Base-by-base conservation (phyloP, 2,329 filamentous ascomycete species). In the Mollisia scopiformis region DNA sequence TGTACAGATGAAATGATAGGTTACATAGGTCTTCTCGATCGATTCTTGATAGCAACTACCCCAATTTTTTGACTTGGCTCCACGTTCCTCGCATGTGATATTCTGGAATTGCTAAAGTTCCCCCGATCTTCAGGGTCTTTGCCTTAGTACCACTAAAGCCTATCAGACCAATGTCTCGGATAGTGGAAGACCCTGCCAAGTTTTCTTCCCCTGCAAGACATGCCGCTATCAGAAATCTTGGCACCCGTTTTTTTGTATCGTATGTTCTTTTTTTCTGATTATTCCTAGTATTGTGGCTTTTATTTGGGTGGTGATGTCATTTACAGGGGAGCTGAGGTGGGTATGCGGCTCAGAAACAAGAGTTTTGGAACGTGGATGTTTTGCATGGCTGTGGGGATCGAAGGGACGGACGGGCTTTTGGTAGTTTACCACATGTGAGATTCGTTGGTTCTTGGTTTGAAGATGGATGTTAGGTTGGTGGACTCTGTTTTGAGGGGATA, bases 1-100 rank as follows among this genome's bases (percentile, higher is more conserved):
- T 57, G 55, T 57, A 57, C 55, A 57, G 41, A 25, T 50, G 27
- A 53, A n/a, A n/a, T n/a, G n/a, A n/a, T n/a, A n/a, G n/a, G n/a
- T n/a, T 27, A 28, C 25, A 47, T 47, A 47, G 43, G 23, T 28
- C 13, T 28, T 47, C 43, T 27, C n/a, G 33, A 37, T 13, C 3
- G 7, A 35, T 4, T 35, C 31, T 35, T 35, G 7, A 35, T 35
- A 43, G 16, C 23, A 23, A 47, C 28, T 47, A 47, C 43, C 43
- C 43, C 43, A n/a, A n/a, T 25, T 47, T 47, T 25, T 13, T 27
- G n/a, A 16, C 23, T 47, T 16, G 2, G 21, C 23, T 47, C 11
- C 23, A 27, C 11, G 6, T 13, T n/a, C 23, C 6, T 13, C 7
- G 31, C 3, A 2, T 35, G 11, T 35, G 11, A 35, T 4, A 35